These are phyloP conservation scores for Salix exigua DNA, from an alignment of 345 rosid species.

Conservation along the genomic window DNA sequence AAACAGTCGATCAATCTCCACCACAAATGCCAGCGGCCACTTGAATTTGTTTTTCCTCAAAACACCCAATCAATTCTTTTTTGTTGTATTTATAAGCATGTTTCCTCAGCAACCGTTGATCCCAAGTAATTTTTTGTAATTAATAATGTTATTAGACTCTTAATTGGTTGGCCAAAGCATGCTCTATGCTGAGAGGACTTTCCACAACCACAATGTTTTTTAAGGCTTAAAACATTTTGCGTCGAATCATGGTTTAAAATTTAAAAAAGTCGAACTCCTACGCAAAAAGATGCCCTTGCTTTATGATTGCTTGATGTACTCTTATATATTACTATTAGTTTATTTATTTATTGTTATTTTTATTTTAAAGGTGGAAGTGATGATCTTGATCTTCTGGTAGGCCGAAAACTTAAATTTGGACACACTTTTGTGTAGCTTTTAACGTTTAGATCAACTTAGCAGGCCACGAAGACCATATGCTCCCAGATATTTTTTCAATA, in stretches of 20 bases:
- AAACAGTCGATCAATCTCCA: constrained; percentile 18
- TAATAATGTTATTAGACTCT: not conserved
- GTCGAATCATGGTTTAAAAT: not conserved
- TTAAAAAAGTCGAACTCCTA: constrained; percentile 2
- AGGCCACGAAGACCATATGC: not conserved
- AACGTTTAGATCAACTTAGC: too few species aligned
- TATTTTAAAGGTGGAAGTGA: not conserved
- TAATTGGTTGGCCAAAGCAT: not conserved
- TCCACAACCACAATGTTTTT: constrained; percentile 24
- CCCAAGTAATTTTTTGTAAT: not conserved
- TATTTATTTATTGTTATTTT: not conserved
- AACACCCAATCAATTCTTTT: not conserved
- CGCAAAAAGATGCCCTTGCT: not conserved
- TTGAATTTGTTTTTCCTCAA: constrained; percentile 2
- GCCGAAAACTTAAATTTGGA: too few species aligned
- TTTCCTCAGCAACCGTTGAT: not conserved
- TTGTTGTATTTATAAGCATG: not conserved
- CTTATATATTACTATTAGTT: not conserved
- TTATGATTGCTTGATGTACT: constrained; percentile 15
- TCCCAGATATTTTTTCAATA: constrained; percentile 14
- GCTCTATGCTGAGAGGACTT: not conserved
- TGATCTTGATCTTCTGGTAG: not conserved
- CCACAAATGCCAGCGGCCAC: constrained; percentile 16
- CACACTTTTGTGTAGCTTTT: too few species aligned
- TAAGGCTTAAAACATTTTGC: not conserved